Percentiles rank a stretch among this genome's conserved stretches.
These are phyloP conservation scores for Podila minutissima DNA, from an alignment of 192 early-diverging fungal species.

Conservation along the genomic window DNA sequence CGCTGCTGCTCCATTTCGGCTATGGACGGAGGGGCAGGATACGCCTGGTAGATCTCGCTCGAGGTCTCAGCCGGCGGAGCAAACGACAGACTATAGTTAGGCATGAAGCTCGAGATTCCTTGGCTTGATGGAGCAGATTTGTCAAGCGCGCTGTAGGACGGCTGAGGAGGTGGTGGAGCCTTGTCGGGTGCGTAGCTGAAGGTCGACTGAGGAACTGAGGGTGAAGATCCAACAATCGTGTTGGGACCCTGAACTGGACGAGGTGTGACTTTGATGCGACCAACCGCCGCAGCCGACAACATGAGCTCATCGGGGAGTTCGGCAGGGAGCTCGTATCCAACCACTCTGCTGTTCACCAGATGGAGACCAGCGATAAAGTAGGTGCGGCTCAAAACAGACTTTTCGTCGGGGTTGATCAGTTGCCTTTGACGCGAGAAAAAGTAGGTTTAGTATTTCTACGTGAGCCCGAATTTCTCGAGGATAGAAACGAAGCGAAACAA, in stretches of 20 bases:
- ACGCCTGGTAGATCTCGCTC: not conserved
- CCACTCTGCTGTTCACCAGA: conserved; percentile 25
- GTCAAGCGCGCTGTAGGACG: not conserved
- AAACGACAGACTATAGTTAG: not conserved
- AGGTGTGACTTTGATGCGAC: conserved; percentile 21
- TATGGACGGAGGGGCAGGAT: not conserved
- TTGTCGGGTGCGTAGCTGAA: not conserved
- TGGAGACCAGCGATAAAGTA: conserved; percentile 46
- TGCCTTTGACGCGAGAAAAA: conserved; percentile 6
- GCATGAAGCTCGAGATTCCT: not conserved
- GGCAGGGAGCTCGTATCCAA: conserved; percentile 25
- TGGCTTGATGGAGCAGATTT: not conserved
- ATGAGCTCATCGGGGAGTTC: conserved; percentile 46
- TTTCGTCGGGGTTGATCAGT: conserved; percentile 32
- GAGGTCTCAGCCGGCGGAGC: not conserved
- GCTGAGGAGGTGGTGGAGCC: not conserved
- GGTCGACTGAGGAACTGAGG: not conserved
- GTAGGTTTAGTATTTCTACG: not conserved
- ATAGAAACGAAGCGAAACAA: not conserved
- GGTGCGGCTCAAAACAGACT: conserved; percentile 16
- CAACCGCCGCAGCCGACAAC: conserved; percentile 37
- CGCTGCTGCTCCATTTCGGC: conserved; percentile 3
- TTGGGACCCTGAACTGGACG: conserved; percentile 37
- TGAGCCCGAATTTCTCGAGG: no score
- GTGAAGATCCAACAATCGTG: not conserved